Percentiles rank a stretch among this genome's conserved stretches.
phyloP scores from a whole-genome alignment of 2,329 filamentous ascomycete species.

The Clarireedia monteithiana region DNA sequence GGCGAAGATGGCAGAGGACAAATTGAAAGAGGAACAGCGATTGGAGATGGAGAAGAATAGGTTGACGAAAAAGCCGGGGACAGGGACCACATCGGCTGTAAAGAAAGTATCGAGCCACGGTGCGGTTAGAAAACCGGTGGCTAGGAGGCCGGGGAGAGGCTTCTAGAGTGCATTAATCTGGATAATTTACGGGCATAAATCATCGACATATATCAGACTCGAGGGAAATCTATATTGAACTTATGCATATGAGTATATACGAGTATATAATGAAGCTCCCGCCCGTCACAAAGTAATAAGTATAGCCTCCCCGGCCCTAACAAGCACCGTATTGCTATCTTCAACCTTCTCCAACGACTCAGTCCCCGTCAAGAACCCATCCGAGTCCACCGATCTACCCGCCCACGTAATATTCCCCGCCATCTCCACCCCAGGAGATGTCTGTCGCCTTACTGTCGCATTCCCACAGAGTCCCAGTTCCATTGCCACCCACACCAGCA shows the following conservation, averaged over 20 bases:
- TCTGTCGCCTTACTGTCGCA: conserved; percentile 11
- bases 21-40: conserved; percentile 55
- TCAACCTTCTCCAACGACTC: conserved; percentile 1
- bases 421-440: conserved; percentile 10
- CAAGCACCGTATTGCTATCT: background rate
- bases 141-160: conserved; percentile 3
- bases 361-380: conserved; percentile 4
- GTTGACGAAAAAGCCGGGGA: conserved; percentile 32
- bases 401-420: conserved; percentile 14
- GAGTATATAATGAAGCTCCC: no score
- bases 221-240: no score
- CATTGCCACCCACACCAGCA: background rate
- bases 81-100: background rate
- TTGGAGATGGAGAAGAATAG: conserved; percentile 42
- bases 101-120: conserved; percentile 5
- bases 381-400: conserved; percentile 6
- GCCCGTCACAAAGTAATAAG: background rate
- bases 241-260: no score
- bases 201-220: no score
- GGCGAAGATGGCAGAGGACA: conserved; percentile 82
- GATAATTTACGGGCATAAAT: no score
- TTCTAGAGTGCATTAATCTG: background rate
- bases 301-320: conserved; percentile 10
- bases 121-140: conserved; percentile 6
- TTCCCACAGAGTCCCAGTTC: background rate